Percentiles rank a stretch among this genome's conserved stretches.
Conservation (phyloP, 805 yeast genomes). For the Teunomyces aglyptinius region DNA sequence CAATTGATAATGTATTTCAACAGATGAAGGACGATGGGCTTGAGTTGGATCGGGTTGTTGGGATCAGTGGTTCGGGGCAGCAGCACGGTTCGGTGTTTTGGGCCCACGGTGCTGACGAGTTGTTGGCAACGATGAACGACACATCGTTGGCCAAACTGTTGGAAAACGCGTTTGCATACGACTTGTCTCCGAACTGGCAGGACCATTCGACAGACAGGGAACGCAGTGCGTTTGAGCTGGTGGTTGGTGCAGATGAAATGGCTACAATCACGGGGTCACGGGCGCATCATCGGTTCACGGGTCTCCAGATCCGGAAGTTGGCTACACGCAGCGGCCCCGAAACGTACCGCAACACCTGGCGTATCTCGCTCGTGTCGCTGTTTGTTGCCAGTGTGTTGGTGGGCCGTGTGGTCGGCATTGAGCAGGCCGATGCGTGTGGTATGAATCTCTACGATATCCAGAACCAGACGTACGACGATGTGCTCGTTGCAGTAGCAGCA, state of each 20-base stretch:
- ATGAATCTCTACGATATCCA: constrained; percentile 81
- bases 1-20: constrained; percentile 62
- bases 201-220: constrained; percentile 84
- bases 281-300: constrained; percentile 88
- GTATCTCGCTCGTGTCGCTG: constrained; percentile 75
- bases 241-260: constrained; percentile 58
- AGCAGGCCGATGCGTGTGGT: constrained; percentile 89
- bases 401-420: constrained; percentile 64
- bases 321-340: constrained; percentile 51
- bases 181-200: constrained; percentile 88
- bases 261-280: constrained; percentile 78
- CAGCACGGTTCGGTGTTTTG: constrained; percentile 91
- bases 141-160: constrained; percentile 39
- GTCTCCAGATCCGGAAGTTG: constrained; percentile 83
- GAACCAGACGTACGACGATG: constrained; percentile 53
- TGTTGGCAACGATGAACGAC: constrained; percentile 38
- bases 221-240: constrained; percentile 56
- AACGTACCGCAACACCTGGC: constrained; percentile 52
- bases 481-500: constrained; percentile 54
- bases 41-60: constrained; percentile 58
- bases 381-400: constrained; percentile 71
- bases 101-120: constrained; percentile 47
- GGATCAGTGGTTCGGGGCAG: constrained; percentile 83
- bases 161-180: constrained; percentile 54
- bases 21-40: constrained; percentile 50